Base-by-base conservation (phyloP, 2,329 filamentous ascomycete genomes). In the Fusarium lateritium region DNA sequence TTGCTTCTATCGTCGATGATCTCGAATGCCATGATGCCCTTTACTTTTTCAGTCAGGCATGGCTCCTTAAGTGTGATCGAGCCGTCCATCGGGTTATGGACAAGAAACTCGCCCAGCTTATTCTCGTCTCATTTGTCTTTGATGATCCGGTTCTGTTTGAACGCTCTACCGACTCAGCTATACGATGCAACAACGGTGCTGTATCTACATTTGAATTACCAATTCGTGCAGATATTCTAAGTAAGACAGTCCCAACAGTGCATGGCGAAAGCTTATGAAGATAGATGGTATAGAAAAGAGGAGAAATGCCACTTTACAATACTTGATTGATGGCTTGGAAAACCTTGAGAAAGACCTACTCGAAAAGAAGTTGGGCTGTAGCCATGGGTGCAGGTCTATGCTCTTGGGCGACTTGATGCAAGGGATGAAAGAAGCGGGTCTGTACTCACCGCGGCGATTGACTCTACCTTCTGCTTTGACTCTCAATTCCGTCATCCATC, bases 241-340 rank as follows among this genome's bases (percentile, higher is more conserved):
- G 51, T 59, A 56, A 6, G 49, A 33, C 5, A 6, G 9, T 14
- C 14, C 2, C 2, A 1, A 5, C 1, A 3, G 7, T n/a, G n/a
- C 5, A 6, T 15, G 17, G 19, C 6, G 19, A 3, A 10, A 5
- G 5, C 50, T 59, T 5, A 56, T 7, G 8, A n/a, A 6, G 2
- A 8, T 31, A 59, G 56, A 7, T 1, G 21, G 14, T 0, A 56
- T 59, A 3, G 21, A 28, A 21, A 7, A 26, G 2, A 2, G 2
- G 3, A 46, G 56, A 10, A n/a, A 5, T 11, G 21, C n/a, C 2
- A 14, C 6, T 1, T 14, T 42, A 0, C 22, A 45, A 8, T 3
- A 22, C 11, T 21, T 59, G 1, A 4, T 14, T 3, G 9, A 19
- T 15, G 11, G 26, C 7, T 0, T 59, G 3, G 14, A 24, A 1